These are phyloP conservation scores for Ailanthus altissimus DNA, from an alignment of 345 rosid genomes.

Conservation along the genomic window DNA sequence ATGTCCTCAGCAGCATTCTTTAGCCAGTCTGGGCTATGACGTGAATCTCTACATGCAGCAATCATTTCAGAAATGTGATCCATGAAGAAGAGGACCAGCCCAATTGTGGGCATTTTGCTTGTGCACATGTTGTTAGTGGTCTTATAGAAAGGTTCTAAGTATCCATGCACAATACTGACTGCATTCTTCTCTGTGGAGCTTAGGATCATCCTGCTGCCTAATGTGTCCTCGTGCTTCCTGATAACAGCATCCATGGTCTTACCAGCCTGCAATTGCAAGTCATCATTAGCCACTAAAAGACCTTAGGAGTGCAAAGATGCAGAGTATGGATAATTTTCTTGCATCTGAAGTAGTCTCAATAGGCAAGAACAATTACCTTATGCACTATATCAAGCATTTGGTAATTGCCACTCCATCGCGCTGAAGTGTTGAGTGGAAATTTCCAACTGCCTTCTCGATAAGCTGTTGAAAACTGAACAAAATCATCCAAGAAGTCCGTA, in stretches of 20 bases:
- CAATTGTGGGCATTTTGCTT: constrained; percentile 70
- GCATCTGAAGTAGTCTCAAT: background rate
- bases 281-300: constrained; percentile 17
- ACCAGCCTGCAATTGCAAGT: constrained; percentile 55
- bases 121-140: constrained; percentile 77
- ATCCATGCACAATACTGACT: constrained; percentile 55
- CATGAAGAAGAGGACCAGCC: constrained; percentile 90
- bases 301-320: background rate
- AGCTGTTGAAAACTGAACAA: constrained; percentile 58
- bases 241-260: constrained; percentile 77
- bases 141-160: constrained; percentile 85
- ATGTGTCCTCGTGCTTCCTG: constrained; percentile 62
- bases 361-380: constrained; percentile 50
- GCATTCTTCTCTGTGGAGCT: constrained; percentile 65
- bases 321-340: background rate
- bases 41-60: constrained; percentile 61
- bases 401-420: constrained; percentile 91
- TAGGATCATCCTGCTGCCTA: constrained; percentile 59
- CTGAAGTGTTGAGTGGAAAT: constrained; percentile 75
- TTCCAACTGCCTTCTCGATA: constrained; percentile 92
- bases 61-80: constrained; percentile 92
- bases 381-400: constrained; percentile 83
- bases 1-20: constrained; percentile 81
- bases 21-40: constrained; percentile 77
- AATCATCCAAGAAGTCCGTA: constrained; percentile 59